Evolutionary conservation across 345 rosid genomes (phyloP), one percentile per base, ranked within the genome.

Genomic region (Geranium brycei): DNA sequence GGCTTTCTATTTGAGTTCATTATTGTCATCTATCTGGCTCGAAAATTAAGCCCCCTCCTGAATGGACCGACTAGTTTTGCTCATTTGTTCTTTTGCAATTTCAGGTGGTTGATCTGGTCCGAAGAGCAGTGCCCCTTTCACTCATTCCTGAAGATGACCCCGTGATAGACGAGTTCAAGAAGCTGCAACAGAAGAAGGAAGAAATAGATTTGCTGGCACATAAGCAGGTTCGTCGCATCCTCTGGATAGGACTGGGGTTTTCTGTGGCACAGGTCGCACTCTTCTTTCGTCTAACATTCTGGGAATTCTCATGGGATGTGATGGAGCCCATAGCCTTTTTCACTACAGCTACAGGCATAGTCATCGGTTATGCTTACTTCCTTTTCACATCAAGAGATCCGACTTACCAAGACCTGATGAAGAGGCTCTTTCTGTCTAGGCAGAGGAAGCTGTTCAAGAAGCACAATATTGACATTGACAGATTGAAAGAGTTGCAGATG

Each of bases 241-340:
- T 90, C 11, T 90, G 89, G 90, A 13, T 61, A 14, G 99, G 97
- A 61, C 78, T 93, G 1, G 97, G 83, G 17, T 56, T 83, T 38
- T 64, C 90, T 2, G 66, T 88, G 62, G 35, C 79, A 16, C 97
- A 86, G 58, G 79, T 89, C 3, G 75, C 81, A 5, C 78, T 90
- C n/a, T 90, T 93, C 78, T 84, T 93, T 64, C 76, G 99, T 63
- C 74, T 93, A 51, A 93, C 99, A 5, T 93, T 93, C 71, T 93
- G 99, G 99, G 99, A 93, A 67, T 87, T 91, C 64, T 91, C 98
- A 7, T 91, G 98, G 98, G 98, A 91, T 76, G 91, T 91, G 18
- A 91, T 91, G 98, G 98, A 91, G 75, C 98, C 98, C 7, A 82
- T 91, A 19, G 86, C 92, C 0, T 91, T 91, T 74, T 93, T 89